These are phyloP conservation scores for Salix dunnii DNA, from an alignment of 345 rosid genomes.

Conservation along the genomic window DNA sequence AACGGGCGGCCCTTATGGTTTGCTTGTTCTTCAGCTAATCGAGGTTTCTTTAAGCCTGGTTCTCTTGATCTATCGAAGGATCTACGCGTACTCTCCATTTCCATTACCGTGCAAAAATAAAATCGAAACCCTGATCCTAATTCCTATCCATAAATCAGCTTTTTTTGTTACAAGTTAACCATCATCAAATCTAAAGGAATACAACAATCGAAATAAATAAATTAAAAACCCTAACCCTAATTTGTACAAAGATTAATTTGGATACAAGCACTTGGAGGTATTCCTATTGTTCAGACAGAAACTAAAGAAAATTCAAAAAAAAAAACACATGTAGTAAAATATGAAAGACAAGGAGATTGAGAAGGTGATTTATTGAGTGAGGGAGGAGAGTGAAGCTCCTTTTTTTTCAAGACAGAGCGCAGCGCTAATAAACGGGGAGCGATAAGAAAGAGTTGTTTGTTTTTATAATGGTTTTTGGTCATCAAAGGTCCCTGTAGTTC, in stretches of 20 bases:
- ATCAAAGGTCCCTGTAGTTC: too few relatives aligned
- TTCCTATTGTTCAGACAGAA: background rate
- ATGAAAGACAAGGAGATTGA: background rate
- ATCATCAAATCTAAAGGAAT: background rate
- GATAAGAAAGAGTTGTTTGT: too few relatives aligned
- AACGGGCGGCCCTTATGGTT: slow-evolving; percentile 39
- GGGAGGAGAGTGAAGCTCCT: too few relatives aligned
- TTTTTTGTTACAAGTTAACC: slow-evolving; percentile 6
- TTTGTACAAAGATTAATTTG: background rate
- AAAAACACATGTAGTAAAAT: background rate
- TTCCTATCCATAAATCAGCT: slow-evolving; percentile 14
- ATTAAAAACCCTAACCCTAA: background rate
- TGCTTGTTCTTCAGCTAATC: slow-evolving; percentile 51
- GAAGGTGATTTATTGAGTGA: background rate
- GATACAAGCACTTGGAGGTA: background rate
- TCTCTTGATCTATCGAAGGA: slow-evolving; percentile 87
- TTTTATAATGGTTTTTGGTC: too few relatives aligned
- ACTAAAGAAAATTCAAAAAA: background rate
- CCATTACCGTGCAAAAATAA: slow-evolving; percentile 23
- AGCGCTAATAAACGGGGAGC: too few relatives aligned
- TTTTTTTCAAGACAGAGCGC: too few relatives aligned
- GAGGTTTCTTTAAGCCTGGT: slow-evolving; percentile 60
- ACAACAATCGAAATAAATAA: background rate
- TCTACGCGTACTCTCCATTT: slow-evolving; percentile 79
- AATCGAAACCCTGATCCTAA: slow-evolving; percentile 23